Percentiles rank a stretch among this genome's conserved stretches.
These are phyloP conservation scores for Arthrobotrys iridis DNA, from an alignment of 2,329 filamentous ascomycete genomes.

Conservation along the genomic window DNA sequence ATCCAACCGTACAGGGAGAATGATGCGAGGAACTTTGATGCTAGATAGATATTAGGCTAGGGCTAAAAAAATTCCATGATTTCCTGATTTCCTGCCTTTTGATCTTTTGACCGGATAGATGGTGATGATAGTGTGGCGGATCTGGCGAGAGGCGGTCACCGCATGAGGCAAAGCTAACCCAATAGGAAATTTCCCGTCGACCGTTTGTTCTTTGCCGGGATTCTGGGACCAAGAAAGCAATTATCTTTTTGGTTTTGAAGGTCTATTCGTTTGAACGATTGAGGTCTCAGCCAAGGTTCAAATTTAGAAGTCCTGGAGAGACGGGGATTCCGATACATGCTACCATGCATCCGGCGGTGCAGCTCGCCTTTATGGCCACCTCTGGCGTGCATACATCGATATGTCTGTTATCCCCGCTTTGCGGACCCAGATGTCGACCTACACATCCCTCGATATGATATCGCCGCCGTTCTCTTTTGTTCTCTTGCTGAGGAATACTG, in stretches of 20 bases:
- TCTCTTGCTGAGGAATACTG: too few relatives aligned
- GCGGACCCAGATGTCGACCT: slow-evolving; percentile 4
- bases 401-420: slow-evolving; percentile 11
- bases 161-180: slow-evolving; percentile 32
- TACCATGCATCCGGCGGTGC: neutral
- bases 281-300: slow-evolving; percentile 1
- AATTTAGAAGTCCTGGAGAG: neutral
- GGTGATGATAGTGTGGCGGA: neutral
- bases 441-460: neutral
- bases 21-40: neutral
- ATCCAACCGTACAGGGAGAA: too few relatives aligned
- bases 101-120: neutral
- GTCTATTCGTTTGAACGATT: neutral
- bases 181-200: slow-evolving; percentile 3
- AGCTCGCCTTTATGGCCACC: slow-evolving; percentile 12
- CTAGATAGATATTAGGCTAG: neutral
- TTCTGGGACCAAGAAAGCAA: slow-evolving; percentile 13
- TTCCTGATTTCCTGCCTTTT: neutral
- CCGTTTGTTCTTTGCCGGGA: slow-evolving; percentile 24
- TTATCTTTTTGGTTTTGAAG: neutral
- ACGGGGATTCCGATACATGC: slow-evolving; percentile 9
- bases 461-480: too few relatives aligned
- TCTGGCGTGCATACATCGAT: slow-evolving; percentile 5
- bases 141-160: slow-evolving; percentile 22
- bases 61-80: neutral